Base-by-base conservation (phyloP, 805 yeast species). In the Kazachstania kunashirensis region DNA sequence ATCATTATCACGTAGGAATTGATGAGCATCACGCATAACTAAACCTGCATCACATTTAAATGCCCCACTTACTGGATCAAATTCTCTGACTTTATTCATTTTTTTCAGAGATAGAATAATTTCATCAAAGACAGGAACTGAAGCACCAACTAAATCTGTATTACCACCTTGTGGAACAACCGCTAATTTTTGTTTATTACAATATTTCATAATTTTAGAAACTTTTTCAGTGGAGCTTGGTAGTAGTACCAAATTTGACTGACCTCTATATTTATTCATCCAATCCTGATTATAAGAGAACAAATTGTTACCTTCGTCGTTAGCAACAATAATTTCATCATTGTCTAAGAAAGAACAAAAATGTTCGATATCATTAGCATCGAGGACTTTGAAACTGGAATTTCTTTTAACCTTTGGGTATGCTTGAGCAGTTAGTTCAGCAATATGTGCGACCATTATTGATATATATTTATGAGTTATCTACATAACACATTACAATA, bases 121-220 rank as follows among this genome's bases (percentile, higher is more conserved):
- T 62, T 88, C 97, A 59, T 88, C 97, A 59, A 85, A 88, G 1
- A 88, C 79, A 0, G 96, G 96, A 14, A 79, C 75, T 5, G 94
- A 80, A 5, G 96, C 97, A 46, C 96, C 96, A 30, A 88, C 97
- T 33, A 88, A 70, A 18, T 96, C 95, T 1, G 96, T 89, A 61
- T 89, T 88, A 49, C 97, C 97, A 55, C 96, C 96, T 62, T 88
- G 96, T 11, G 97, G 96, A 8, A 85, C 95, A 32, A 88, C 77
- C 0, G 96, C 96, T 20, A 88, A 61, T 41, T 70, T 73, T 32
- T 76, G 61, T 19, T 78, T 84, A 52, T 82, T 81, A 65, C 95
- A 84, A 61, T 85, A 79, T 55, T 75, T 75, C 54, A 89, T 53
- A 43, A 89, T 83, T 48, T 74, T 54, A 2, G 88, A 68, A n/a